These are phyloP conservation scores for Royoungia palumana DNA, from an alignment of 768 basidiomycete species.

Conservation along the genomic window DNA sequence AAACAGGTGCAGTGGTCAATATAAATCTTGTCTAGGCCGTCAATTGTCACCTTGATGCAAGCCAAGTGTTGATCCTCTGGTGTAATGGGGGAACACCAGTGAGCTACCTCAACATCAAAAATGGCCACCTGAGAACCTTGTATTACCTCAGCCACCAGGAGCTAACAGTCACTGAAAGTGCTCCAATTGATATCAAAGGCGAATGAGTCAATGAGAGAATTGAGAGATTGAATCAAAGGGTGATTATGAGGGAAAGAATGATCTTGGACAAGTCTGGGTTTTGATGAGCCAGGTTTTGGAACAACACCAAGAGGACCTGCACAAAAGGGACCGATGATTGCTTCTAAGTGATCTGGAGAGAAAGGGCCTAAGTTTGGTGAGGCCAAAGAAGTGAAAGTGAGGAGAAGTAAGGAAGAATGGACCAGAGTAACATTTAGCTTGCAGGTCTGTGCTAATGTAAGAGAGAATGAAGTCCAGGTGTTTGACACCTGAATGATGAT, in stretches of 20 bases:
- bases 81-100: neutral
- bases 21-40: too few relatives aligned
- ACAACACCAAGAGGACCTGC: constrained; percentile 40
- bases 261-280: constrained; percentile 33
- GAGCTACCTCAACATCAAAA: neutral
- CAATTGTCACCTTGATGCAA: too few relatives aligned
- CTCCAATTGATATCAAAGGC: constrained; percentile 33
- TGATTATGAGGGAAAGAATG: constrained; percentile 17
- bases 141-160: constrained; percentile 29
- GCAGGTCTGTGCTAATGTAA: too few relatives aligned
- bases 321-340: constrained; percentile 38
- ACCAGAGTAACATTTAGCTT: too few relatives aligned
- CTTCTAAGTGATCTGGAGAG: constrained; percentile 20
- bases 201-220: constrained; percentile 24
- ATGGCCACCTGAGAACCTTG: constrained; percentile 31
- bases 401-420: too few relatives aligned
- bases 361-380: constrained; percentile 22
- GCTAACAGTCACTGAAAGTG: constrained; percentile 26
- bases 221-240: constrained; percentile 19
- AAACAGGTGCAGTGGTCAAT: too few relatives aligned
- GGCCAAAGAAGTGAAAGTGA: constrained; percentile 31
- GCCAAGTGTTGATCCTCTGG: too few relatives aligned
- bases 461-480: too few relatives aligned
- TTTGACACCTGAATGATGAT: too few relatives aligned
- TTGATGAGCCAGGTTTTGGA: constrained; percentile 29